These are phyloP conservation scores for Gossypium australe DNA, from an alignment of 345 rosid species.

Conservation along the genomic window DNA sequence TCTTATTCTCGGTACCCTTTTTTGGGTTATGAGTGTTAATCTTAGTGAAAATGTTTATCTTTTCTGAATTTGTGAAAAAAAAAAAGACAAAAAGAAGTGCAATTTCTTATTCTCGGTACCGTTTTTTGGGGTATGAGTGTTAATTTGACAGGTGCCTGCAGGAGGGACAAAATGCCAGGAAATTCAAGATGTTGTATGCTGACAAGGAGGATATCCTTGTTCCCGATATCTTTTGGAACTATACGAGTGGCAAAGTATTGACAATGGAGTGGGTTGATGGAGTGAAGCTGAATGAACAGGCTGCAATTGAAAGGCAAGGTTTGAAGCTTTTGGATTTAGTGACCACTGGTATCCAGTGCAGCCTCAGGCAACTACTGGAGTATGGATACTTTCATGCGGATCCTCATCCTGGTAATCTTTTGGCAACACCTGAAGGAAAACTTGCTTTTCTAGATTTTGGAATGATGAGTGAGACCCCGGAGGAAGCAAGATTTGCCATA, in stretches of 20 bases:
- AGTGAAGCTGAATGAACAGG: slow-evolving; percentile 81
- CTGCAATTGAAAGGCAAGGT: slow-evolving; percentile 88
- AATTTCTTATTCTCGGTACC: slow-evolving; percentile 10
- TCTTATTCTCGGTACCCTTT: slow-evolving; percentile 16
- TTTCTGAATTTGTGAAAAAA: neutral
- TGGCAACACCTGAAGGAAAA: slow-evolving; percentile 97
- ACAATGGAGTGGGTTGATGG: slow-evolving; percentile 99
- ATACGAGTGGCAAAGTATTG: slow-evolving; percentile 80
- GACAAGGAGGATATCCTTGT: slow-evolving; percentile 88
- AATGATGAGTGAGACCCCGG: slow-evolving; percentile 99
- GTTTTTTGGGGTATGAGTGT: slow-evolving; percentile 35
- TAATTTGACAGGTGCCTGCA: slow-evolving; percentile 62
- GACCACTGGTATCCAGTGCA: slow-evolving; percentile 90
- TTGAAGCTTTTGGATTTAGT: slow-evolving; percentile 92
- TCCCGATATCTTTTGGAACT: slow-evolving; percentile 96
- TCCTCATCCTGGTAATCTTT: slow-evolving; percentile 98
- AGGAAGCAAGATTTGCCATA: slow-evolving; percentile 91
- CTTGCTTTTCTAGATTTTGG: slow-evolving; percentile 99
- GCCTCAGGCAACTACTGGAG: slow-evolving; percentile 91
- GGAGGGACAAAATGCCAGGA: slow-evolving; percentile 95
- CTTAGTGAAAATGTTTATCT: no score
- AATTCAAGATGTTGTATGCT: slow-evolving; percentile 89
- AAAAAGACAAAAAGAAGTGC: neutral
- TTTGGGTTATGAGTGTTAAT: slow-evolving; percentile 42
- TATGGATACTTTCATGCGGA: slow-evolving; percentile 97